Evolutionary conservation across 2,329 filamentous ascomycete species (phyloP).

Genomic region (Lecanicillium sp.): DNA sequence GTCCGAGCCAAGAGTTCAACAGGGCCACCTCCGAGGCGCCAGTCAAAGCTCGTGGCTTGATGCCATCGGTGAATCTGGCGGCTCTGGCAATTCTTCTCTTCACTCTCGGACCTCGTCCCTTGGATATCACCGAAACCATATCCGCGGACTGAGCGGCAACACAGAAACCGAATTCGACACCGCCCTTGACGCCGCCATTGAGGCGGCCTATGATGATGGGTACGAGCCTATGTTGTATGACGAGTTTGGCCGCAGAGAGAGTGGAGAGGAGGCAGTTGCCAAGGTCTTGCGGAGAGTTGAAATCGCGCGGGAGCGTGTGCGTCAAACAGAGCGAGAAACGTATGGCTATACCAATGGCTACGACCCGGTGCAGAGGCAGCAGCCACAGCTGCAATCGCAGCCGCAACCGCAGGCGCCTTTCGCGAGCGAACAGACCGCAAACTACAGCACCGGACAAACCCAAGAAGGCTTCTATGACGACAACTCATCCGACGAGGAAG

Average conservation of each 20-base stretch:
- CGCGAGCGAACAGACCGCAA: too few relatives aligned
- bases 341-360: conserved; percentile 18
- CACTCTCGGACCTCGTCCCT: conserved; percentile 72
- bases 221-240: conserved; percentile 62
- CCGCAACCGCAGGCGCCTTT: too few relatives aligned
- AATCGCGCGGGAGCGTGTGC: conserved; percentile 66
- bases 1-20: conserved; percentile 13
- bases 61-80: conserved; percentile 83
- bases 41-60: conserved; percentile 90
- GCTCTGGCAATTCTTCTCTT: conserved; percentile 69
- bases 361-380: conserved; percentile 25
- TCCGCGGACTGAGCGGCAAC: conserved; percentile 59
- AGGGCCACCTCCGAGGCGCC: conserved; percentile 46
- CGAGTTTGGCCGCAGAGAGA: conserved; percentile 30
- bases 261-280: conserved; percentile 37
- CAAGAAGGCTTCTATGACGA: conserved; percentile 56
- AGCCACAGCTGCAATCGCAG: background rate
- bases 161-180: conserved; percentile 91
- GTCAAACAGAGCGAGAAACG: conserved; percentile 65
- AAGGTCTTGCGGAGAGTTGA: conserved; percentile 62
- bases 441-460: conserved; percentile 8
- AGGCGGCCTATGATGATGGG: conserved; percentile 90
- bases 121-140: conserved; percentile 60
- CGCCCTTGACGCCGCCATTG: conserved; percentile 88
- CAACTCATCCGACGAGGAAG: conserved; percentile 62